phyloP scores from a whole-genome alignment of 352 stramenopile species.

The Proteromonas lacertae region DNA sequence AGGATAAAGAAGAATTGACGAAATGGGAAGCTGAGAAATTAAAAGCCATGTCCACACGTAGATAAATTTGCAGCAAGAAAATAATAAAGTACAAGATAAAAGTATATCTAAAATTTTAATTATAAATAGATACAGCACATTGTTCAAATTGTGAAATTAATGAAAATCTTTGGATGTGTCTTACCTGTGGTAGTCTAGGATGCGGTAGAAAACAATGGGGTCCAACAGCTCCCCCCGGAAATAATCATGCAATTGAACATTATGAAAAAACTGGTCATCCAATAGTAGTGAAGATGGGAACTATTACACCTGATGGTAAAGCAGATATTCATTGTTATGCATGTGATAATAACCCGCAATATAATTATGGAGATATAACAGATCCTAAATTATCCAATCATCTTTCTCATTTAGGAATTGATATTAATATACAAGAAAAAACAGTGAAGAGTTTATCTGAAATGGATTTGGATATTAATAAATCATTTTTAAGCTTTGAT shows the following conservation, averaged over 20 bases:
- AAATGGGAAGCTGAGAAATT: constrained; percentile 32
- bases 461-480: constrained; percentile 78
- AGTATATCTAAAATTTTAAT: constrained; percentile 23
- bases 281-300: constrained; percentile 84
- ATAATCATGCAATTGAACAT: constrained; percentile 70
- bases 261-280: constrained; percentile 61
- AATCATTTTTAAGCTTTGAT: constrained; percentile 80
- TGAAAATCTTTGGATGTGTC: constrained; percentile 96
- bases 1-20: not conserved
- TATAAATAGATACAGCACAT: constrained; percentile 26
- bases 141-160: constrained; percentile 65
- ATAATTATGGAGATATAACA: constrained; percentile 6
- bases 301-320: constrained; percentile 59
- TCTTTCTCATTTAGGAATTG: constrained; percentile 60
- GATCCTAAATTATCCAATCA: constrained; percentile 70
- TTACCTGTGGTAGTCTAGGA: constrained; percentile 45
- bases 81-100: constrained; percentile 24
- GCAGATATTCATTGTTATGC: constrained; percentile 94
- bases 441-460: constrained; percentile 94
- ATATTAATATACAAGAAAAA: constrained; percentile 61
- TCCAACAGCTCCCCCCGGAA: constrained; percentile 66
- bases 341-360: constrained; percentile 49
- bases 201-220: constrained; percentile 67
- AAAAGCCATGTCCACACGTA: constrained; percentile 29
- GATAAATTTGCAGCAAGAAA: constrained; percentile 18